Percentiles rank a stretch among this genome's conserved stretches.
phyloP scores from a whole-genome alignment of 129 eudicot species.

The Pseudognaphalium luteoalbum region DNA sequence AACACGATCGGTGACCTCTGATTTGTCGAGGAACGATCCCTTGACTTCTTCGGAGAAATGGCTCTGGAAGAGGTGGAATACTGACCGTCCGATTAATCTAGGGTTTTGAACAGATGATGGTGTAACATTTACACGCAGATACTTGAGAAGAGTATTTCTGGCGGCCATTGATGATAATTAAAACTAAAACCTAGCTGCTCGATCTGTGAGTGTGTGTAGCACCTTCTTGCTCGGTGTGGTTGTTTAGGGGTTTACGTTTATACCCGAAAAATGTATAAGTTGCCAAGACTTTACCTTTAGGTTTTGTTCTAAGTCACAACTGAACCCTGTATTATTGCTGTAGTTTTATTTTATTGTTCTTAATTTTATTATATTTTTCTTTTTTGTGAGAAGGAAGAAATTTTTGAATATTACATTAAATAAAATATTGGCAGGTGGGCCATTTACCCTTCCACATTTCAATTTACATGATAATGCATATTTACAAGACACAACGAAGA shows the following conservation, averaged over 20 bases:
- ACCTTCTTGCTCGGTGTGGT: conserved; percentile 38
- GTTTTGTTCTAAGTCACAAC: conserved; percentile 2
- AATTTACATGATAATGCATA: background rate
- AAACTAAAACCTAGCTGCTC: background rate
- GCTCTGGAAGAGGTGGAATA: conserved; percentile 52
- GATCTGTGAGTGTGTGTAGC: conserved; percentile 27
- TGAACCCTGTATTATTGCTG: no score
- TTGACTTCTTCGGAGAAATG: conserved; percentile 73
- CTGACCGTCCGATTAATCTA: conserved; percentile 35
- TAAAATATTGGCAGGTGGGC: no score
- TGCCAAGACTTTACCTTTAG: background rate
- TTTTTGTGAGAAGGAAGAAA: no score
- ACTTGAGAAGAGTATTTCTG: conserved; percentile 69
- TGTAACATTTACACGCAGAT: conserved; percentile 60
- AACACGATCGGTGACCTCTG: conserved; percentile 94
- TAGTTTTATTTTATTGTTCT: no score
- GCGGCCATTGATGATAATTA: conserved; percentile 52
- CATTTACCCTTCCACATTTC: background rate
- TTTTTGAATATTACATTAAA: no score
- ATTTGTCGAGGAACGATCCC: conserved; percentile 86
- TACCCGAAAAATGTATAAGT: background rate
- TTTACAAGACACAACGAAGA: background rate
- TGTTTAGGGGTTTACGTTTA: conserved; percentile 37
- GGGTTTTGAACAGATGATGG: conserved; percentile 46
- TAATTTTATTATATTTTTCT: no score